Evolutionary conservation across 805 yeast species (phyloP).

Genomic region (Wickerhamiella azyma): DNA sequence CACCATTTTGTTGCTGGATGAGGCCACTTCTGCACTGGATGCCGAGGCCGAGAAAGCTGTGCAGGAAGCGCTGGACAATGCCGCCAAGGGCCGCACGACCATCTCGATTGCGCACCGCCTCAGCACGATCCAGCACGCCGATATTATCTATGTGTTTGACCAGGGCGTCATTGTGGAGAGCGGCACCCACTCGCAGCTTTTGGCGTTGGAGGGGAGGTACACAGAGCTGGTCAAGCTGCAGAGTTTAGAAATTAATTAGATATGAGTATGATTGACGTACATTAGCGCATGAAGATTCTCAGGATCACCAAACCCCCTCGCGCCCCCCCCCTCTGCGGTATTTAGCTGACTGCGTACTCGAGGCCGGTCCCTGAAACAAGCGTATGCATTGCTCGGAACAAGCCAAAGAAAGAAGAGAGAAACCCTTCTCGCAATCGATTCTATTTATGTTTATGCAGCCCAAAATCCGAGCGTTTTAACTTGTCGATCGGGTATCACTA

Average conservation of each 20-base stretch:
- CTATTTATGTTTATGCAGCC: neutral
- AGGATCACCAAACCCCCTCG: too few relatives aligned
- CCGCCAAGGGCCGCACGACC: slow-evolving; percentile 61
- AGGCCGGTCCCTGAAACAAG: neutral
- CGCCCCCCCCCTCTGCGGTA: too few relatives aligned
- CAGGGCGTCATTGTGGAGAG: slow-evolving; percentile 49
- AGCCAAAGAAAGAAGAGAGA: too few relatives aligned
- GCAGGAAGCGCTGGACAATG: slow-evolving; percentile 53
- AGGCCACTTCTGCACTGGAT: slow-evolving; percentile 55
- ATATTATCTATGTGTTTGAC: slow-evolving; percentile 45
- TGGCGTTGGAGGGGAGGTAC: slow-evolving; percentile 28
- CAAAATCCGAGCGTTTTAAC: too few relatives aligned
- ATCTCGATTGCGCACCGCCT: slow-evolving; percentile 78
- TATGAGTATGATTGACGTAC: too few relatives aligned
- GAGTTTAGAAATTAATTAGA: slow-evolving; percentile 20
- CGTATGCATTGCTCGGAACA: neutral
- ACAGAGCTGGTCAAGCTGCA: slow-evolving; percentile 30
- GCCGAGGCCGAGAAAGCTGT: slow-evolving; percentile 64
- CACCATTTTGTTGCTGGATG: slow-evolving; percentile 48
- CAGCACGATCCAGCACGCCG: slow-evolving; percentile 52
- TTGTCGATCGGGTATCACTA: neutral
- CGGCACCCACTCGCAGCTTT: slow-evolving; percentile 39
- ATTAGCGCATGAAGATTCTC: too few relatives aligned
- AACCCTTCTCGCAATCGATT: neutral
- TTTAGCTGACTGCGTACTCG: too few relatives aligned